phyloP scores from a whole-genome alignment of 345 rosid genomes.

The Arabidopsis thaliana region DNA sequence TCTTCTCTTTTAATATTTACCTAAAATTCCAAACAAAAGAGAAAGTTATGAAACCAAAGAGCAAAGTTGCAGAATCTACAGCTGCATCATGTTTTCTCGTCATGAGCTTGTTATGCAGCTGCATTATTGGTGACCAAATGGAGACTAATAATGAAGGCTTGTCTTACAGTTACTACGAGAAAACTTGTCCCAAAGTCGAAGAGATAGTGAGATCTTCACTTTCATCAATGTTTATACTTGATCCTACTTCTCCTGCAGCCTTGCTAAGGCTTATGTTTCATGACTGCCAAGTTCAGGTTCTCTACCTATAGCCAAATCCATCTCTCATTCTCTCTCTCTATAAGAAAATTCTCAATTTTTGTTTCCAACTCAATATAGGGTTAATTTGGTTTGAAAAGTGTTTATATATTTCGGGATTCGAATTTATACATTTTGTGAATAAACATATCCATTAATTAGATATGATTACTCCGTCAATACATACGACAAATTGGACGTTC shows the following conservation, averaged over 20 bases:
- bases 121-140: constrained; percentile 29
- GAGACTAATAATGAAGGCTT: constrained; percentile 28
- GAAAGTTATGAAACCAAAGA: constrained; percentile 35
- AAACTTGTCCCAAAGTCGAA: constrained; percentile 52
- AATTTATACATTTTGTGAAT: background rate
- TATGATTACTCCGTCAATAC: background rate
- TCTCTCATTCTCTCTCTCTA: background rate
- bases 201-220: constrained; percentile 50
- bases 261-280: constrained; percentile 60
- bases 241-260: constrained; percentile 55
- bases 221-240: constrained; percentile 40
- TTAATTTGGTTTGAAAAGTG: background rate
- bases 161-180: constrained; percentile 51
- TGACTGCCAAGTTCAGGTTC: constrained; percentile 64
- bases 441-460: background rate
- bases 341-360: background rate
- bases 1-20: background rate
- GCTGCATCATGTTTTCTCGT: constrained; percentile 27
- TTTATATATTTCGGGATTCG: background rate
- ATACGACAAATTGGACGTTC: background rate
- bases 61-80: constrained; percentile 18
- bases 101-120: constrained; percentile 36
- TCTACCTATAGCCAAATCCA: background rate
- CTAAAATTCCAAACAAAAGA: constrained; percentile 1
- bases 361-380: background rate